These are phyloP conservation scores for Fraxinus americana DNA, from an alignment of 257 asterid genomes.

Conservation along the genomic window DNA sequence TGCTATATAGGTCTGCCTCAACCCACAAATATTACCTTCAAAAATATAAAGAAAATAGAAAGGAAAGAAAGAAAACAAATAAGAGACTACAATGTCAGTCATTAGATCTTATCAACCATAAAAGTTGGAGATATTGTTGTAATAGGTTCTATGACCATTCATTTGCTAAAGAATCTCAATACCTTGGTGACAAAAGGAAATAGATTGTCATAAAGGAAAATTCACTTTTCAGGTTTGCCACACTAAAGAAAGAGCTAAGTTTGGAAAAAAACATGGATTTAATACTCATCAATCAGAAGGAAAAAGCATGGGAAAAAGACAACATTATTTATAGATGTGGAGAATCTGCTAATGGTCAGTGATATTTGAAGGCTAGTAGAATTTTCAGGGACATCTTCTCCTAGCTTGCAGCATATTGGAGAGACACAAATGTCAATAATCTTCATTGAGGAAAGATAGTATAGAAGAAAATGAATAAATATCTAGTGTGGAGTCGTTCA, in stretches of 20 bases:
- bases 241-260: not conserved
- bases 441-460: slow-evolving; percentile 1
- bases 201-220: not conserved
- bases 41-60: not conserved
- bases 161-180: not conserved
- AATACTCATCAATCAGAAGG: not conserved
- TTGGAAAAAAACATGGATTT: not conserved
- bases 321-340: not conserved
- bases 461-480: not conserved
- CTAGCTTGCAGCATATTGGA: not conserved
- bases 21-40: not conserved
- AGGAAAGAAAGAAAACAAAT: not conserved
- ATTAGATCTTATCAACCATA: not conserved
- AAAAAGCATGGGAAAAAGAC: not conserved
- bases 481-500: not conserved
- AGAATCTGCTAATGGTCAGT: not conserved
- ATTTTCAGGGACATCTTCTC: not conserved
- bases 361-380: not conserved
- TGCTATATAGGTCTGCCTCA: not conserved
- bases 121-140: not conserved
- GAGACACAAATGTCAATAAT: not conserved
- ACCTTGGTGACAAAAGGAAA: not conserved
- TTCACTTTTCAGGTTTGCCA: slow-evolving; percentile 10
- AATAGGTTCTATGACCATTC: not conserved
- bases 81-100: not conserved